Conservation (phyloP, 1,139 yeast genomes). For the Diutina neorugosa region DNA sequence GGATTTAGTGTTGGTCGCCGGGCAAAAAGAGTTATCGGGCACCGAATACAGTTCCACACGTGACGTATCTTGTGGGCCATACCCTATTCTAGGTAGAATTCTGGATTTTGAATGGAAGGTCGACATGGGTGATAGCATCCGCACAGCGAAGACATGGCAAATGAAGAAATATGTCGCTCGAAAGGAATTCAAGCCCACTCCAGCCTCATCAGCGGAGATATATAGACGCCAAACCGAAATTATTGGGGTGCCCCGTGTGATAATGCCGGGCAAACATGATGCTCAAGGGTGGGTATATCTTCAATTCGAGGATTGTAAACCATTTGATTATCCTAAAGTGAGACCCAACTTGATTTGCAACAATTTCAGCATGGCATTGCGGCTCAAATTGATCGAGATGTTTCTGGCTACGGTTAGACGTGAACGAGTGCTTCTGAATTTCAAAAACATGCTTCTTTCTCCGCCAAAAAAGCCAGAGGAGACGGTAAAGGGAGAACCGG, state of each 20-base stretch:
- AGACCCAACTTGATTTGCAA: neutral
- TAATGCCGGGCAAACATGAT: neutral
- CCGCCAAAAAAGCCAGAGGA: too few relatives aligned
- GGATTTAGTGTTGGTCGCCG: too few relatives aligned
- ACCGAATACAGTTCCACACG: too few relatives aligned
- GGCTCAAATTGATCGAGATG: too few relatives aligned
- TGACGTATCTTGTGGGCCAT: too few relatives aligned
- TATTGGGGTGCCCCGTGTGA: neutral
- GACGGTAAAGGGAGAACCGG: too few relatives aligned
- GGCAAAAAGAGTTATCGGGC: too few relatives aligned
- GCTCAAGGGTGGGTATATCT: neutral
- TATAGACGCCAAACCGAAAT: neutral
- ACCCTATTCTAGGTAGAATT: too few relatives aligned
- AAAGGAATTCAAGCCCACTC: neutral
- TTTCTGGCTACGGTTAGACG: too few relatives aligned
- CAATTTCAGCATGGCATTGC: neutral
- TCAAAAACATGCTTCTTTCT: too few relatives aligned
- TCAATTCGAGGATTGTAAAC: neutral
- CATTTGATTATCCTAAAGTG: neutral
- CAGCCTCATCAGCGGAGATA: neutral
- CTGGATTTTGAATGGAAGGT: too few relatives aligned
- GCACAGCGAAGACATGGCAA: neutral
- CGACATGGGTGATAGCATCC: neutral
- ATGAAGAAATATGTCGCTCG: neutral
- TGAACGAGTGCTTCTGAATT: too few relatives aligned